phyloP scores from a whole-genome alignment of 192 early-diverging fungal genomes.

The Coemansia aciculifera region DNA sequence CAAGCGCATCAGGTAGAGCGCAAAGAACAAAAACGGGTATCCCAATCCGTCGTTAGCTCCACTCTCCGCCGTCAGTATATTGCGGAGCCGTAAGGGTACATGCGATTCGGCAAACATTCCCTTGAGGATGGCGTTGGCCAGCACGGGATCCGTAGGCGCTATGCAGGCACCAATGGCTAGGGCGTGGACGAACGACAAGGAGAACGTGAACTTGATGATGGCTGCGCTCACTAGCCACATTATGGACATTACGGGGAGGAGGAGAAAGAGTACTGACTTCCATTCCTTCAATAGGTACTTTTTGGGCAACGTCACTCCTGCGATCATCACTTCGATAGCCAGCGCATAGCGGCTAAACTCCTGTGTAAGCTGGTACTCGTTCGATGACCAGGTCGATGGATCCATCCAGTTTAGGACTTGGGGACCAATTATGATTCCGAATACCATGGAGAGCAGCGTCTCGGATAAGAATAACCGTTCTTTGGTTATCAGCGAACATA shows the following conservation, averaged over 20 bases:
- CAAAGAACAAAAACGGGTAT: slow-evolving; percentile 80
- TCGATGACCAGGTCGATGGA: slow-evolving; percentile 60
- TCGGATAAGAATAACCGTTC: slow-evolving; percentile 73
- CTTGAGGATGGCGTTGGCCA: slow-evolving; percentile 92
- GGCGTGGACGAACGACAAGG: slow-evolving; percentile 61
- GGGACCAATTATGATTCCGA: slow-evolving; percentile 87
- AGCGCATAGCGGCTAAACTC: slow-evolving; percentile 78
- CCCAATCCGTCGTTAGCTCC: slow-evolving; percentile 89
- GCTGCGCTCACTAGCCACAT: slow-evolving; percentile 78
- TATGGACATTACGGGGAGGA: slow-evolving; percentile 75
- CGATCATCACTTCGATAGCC: slow-evolving; percentile 84
- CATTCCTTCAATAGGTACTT: slow-evolving; percentile 71
- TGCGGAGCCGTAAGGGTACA: slow-evolving; percentile 72
- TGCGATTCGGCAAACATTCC: slow-evolving; percentile 91
- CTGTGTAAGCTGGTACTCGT: slow-evolving; percentile 60
- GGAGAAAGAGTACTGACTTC: slow-evolving; percentile 64
- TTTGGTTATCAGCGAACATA: slow-evolving; percentile 67
- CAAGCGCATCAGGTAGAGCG: slow-evolving; percentile 65
- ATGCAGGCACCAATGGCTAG: slow-evolving; percentile 80
- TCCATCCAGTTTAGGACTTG: slow-evolving; percentile 69
- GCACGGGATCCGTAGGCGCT: slow-evolving; percentile 92
- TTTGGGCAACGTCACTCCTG: slow-evolving; percentile 79
- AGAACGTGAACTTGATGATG: slow-evolving; percentile 63
- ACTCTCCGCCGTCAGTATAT: slow-evolving; percentile 77
- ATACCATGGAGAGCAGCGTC: slow-evolving; percentile 76